phyloP scores from a whole-genome alignment of 2,329 filamentous ascomycete genomes.

The Fusarium tupiense region DNA sequence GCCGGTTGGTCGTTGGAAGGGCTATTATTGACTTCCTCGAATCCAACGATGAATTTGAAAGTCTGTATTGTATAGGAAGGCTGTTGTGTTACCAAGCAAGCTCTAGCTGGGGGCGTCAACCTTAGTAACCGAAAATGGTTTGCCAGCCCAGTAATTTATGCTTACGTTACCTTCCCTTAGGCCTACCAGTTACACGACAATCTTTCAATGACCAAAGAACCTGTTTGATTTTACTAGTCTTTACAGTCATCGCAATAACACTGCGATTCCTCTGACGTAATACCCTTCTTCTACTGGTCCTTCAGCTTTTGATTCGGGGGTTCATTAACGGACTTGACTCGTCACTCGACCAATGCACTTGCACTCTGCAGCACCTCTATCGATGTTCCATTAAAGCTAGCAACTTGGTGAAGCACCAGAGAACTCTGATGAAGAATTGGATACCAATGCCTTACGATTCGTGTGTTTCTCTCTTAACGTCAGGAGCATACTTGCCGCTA shows the following conservation, averaged over 20 bases:
- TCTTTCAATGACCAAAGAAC: not conserved
- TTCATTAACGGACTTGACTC: too few species aligned
- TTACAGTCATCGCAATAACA: too few species aligned
- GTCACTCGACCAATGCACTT: not conserved
- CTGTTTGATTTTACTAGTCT: not conserved
- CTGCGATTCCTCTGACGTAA: not conserved
- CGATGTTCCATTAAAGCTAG: not conserved
- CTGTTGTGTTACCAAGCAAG: not conserved
- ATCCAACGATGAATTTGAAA: not conserved
- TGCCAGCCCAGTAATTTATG: not conserved
- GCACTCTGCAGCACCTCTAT: not conserved
- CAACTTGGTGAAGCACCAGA: too few species aligned
- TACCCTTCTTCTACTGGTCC: not conserved
- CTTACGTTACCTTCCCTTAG: not conserved
- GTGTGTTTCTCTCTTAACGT: fast-evolving
- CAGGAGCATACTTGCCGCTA: not conserved
- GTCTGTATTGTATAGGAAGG: not conserved
- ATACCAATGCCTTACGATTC: too few species aligned
- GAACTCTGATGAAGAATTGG: too few species aligned
- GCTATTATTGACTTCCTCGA: fast-evolving
- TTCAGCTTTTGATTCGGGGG: not conserved
- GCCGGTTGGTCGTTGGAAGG: fast-evolving
- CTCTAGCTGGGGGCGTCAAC: not conserved
- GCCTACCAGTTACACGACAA: not conserved
- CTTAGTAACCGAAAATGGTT: not conserved